Evolutionary conservation across 495 filamentous ascomycete genomes (phyloP).

Genomic region (Margaritispora aquatica): DNA sequence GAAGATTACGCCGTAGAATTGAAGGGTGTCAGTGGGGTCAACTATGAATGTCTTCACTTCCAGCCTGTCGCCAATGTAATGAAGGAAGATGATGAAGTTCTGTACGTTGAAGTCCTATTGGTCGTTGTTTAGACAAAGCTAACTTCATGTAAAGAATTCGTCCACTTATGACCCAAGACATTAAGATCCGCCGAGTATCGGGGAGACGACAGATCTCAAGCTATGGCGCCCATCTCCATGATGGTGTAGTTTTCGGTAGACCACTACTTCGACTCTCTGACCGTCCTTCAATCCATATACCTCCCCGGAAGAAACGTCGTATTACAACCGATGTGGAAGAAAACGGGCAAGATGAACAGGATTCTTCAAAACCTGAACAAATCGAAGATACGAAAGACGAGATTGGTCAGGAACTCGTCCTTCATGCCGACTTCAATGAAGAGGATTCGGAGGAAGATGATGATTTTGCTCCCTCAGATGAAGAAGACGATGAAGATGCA

Average conservation of each 20-base stretch:
- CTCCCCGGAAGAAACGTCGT: slow-evolving; percentile 65
- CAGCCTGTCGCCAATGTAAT: slow-evolving; percentile 62
- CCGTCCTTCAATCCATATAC: slow-evolving; percentile 67
- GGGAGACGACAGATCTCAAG: slow-evolving; percentile 79
- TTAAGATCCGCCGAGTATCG: slow-evolving; percentile 64
- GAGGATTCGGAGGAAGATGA: slow-evolving; percentile 29
- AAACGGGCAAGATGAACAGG: slow-evolving; percentile 4
- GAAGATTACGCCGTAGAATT: slow-evolving; percentile 92
- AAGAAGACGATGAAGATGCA: slow-evolving; percentile 25
- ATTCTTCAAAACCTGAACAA: neutral
- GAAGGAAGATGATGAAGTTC: slow-evolving; percentile 77
- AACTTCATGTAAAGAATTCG: slow-evolving; percentile 56
- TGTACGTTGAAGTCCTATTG: slow-evolving; percentile 44
- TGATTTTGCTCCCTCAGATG: slow-evolving; percentile 19
- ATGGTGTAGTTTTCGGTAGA: slow-evolving; percentile 84
- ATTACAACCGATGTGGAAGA: slow-evolving; percentile 36
- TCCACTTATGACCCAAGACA: slow-evolving; percentile 67
- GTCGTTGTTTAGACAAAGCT: neutral
- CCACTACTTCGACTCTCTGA: slow-evolving; percentile 53
- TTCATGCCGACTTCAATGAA: slow-evolving; percentile 25
- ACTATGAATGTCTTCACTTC: slow-evolving; percentile 89
- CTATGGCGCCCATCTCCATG: slow-evolving; percentile 78
- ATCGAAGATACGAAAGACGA: slow-evolving; percentile 12
- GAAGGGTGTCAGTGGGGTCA: slow-evolving; percentile 40
- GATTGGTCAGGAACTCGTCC: slow-evolving; percentile 13